A percentile compares a stretch with the other conserved stretches of the same genome.
Conservation (phyloP, 257 asterid species). For the Solanum dulcamara region DNA sequence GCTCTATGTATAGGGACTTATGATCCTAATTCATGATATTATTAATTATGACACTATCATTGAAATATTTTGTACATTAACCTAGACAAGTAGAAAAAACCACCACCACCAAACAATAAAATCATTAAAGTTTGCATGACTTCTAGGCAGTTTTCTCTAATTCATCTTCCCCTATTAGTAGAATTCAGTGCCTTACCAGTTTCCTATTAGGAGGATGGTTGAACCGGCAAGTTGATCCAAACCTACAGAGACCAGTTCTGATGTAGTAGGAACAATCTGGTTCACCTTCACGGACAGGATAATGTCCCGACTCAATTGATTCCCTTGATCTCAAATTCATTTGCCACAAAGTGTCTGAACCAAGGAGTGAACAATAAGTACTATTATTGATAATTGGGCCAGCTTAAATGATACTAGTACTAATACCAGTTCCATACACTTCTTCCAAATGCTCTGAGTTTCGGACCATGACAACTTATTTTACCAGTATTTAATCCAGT, state of each 20-base stretch:
- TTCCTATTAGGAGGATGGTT: slow-evolving; percentile 78
- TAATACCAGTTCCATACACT: neutral
- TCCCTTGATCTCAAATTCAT: slow-evolving; percentile 64
- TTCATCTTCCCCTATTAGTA: neutral
- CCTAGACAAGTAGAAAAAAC: neutral
- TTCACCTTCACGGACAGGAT: slow-evolving; percentile 85
- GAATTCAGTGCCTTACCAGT: slow-evolving; percentile 37
- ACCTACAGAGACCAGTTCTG: slow-evolving; percentile 85
- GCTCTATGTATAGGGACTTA: neutral
- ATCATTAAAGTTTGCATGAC: neutral
- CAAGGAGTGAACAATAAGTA: slow-evolving; percentile 8
- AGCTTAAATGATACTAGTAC: neutral
- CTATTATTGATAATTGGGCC: neutral
- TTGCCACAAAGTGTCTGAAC: slow-evolving; percentile 62
- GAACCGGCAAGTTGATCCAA: slow-evolving; percentile 77
- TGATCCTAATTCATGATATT: neutral
- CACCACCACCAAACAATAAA: neutral
- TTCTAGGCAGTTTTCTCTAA: neutral
- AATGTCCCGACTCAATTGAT: slow-evolving; percentile 56
- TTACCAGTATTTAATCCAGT: neutral
- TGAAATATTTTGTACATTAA: neutral
- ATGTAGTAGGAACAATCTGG: slow-evolving; percentile 79
- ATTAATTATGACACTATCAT: neutral
- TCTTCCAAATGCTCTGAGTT: neutral
- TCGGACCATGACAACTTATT: neutral